Evolutionary conservation across 345 rosid species (phyloP).

Genomic region (Pistacia atlantica): DNA sequence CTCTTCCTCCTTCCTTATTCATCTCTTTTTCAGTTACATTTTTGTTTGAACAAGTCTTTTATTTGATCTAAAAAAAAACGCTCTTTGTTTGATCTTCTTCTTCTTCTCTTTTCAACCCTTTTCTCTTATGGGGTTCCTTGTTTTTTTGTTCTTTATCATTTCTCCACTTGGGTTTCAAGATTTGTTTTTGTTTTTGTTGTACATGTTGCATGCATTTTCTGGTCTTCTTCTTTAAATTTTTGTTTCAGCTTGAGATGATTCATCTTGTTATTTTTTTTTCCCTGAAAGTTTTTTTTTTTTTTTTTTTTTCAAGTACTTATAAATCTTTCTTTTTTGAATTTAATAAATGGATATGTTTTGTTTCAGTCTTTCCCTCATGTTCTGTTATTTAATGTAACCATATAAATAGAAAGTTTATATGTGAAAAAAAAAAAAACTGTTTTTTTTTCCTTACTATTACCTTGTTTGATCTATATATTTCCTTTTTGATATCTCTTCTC

Average conservation of each 20-base stretch:
- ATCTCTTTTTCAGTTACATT: not conserved
- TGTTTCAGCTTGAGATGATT: not conserved
- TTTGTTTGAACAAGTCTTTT: conserved; percentile 13
- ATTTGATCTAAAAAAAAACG: conserved; percentile 28
- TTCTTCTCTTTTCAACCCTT: not conserved
- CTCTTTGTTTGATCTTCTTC: conserved; percentile 10
- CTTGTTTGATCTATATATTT: conserved; percentile 15
- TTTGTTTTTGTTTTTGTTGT: conserved; percentile 4
- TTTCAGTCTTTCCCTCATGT: not conserved
- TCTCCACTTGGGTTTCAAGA: conserved; percentile 4
- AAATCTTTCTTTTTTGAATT: not conserved
- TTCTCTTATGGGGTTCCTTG: not conserved
- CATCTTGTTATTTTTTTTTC: not conserved
- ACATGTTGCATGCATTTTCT: conserved; percentile 7
- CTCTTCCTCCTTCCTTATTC: not conserved
- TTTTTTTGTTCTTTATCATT: not conserved
- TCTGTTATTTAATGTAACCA: conserved; percentile 3
- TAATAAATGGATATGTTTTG: not conserved
- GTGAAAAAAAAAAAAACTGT: not conserved
- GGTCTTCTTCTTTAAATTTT: not conserved
- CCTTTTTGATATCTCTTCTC: not conserved
- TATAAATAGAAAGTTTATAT: not conserved
- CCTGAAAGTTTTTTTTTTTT: not conserved
- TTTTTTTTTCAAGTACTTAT: not conserved
- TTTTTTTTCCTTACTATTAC: not conserved